Percentiles rank a stretch among this genome's conserved stretches.
Evolutionary conservation across 805 yeast genomes (phyloP).

Genomic region (Candida caryicola): DNA sequence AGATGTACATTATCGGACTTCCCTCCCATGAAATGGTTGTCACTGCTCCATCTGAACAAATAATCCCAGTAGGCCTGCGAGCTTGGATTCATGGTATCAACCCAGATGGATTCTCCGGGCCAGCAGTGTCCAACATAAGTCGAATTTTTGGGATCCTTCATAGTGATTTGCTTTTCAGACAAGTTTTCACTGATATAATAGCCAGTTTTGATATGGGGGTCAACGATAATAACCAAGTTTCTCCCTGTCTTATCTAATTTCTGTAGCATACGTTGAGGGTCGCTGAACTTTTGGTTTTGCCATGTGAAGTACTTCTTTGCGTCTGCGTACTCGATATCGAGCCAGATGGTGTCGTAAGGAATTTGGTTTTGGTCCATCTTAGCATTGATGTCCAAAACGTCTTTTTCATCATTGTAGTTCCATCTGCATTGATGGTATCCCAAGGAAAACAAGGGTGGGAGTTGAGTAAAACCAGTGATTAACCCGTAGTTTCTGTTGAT

Average conservation of each 20-base stretch:
- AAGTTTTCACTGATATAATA: conserved; percentile 63
- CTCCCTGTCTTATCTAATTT: conserved; percentile 71
- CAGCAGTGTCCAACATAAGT: conserved; percentile 86
- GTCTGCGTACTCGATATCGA: conserved; percentile 90
- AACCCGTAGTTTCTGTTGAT: conserved; percentile 61
- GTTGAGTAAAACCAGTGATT: conserved; percentile 66
- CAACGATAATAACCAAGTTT: conserved; percentile 79
- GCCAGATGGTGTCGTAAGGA: conserved; percentile 92
- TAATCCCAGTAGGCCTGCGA: conserved; percentile 60
- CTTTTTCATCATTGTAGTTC: conserved; percentile 90
- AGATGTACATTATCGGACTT: conserved; percentile 65
- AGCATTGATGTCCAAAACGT: conserved; percentile 68
- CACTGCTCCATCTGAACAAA: conserved; percentile 47
- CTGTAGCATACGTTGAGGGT: conserved; percentile 66
- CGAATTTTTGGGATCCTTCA: conserved; percentile 46
- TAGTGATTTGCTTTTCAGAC: conserved; percentile 39
- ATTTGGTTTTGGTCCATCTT: conserved; percentile 70
- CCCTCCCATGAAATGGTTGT: conserved; percentile 35
- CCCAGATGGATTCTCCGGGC: conserved; percentile 97
- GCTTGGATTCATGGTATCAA: conserved; percentile 73
- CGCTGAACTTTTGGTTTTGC: conserved; percentile 71
- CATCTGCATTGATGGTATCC: conserved; percentile 97
- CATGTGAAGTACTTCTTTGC: conserved; percentile 88
- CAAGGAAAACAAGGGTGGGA: conserved; percentile 76
- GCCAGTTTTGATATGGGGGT: conserved; percentile 81